Percentiles rank a stretch among this genome's conserved stretches.
phyloP scores from a whole-genome alignment of 495 filamentous ascomycete genomes.

The Echria macrotheca region DNA sequence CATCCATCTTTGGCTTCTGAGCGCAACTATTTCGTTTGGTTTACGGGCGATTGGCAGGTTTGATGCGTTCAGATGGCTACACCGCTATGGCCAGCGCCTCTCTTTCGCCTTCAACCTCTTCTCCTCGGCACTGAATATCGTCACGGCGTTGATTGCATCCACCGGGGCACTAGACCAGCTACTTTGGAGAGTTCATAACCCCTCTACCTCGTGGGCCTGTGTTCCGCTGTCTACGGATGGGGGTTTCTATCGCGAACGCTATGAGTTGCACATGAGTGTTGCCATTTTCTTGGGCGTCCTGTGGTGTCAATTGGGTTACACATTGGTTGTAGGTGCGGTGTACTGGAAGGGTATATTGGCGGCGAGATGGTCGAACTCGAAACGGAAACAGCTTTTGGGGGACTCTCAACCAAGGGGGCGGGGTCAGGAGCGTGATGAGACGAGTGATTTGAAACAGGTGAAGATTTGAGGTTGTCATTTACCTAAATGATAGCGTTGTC shows the following conservation, averaged over 20 bases:
- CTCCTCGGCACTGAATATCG: no score
- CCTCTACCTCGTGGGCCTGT: no score
- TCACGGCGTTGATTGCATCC: no score
- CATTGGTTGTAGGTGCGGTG: background rate
- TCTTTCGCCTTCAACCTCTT: background rate
- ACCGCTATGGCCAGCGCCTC: background rate
- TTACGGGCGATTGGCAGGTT: background rate
- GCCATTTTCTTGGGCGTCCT: background rate
- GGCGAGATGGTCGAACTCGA: background rate
- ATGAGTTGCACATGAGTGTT: background rate
- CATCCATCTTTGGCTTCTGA: background rate
- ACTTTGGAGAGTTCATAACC: no score
- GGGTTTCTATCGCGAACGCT: background rate
- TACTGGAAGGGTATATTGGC: background rate
- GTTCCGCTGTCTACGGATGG: background rate
- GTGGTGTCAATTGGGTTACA: background rate
- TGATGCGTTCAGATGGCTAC: background rate
- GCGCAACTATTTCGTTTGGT: background rate
- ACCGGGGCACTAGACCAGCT: no score
- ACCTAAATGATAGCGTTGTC: no score
- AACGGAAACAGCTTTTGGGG: background rate
- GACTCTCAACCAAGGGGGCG: background rate
- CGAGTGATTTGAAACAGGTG: no score
- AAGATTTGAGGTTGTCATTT: no score
- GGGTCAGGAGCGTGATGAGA: background rate